phyloP scores from a whole-genome alignment of 164 flowering plant genomes.

The Vitis labrusca region DNA sequence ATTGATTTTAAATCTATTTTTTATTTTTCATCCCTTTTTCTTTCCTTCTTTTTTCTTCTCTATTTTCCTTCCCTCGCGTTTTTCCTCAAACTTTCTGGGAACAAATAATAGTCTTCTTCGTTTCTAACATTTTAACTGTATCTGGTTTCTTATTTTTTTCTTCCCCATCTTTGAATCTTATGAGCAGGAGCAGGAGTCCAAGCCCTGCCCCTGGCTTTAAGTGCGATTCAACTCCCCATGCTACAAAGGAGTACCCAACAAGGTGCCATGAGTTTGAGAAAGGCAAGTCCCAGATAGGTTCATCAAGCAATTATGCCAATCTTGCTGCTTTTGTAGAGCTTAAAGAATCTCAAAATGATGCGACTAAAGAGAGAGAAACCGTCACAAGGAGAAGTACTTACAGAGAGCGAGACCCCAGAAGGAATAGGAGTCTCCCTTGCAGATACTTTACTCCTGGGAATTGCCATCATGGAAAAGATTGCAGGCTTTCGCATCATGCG shows the following conservation, averaged over 20 bases:
- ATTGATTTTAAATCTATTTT: too few species aligned
- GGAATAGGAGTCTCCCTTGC: slow-evolving; percentile 43
- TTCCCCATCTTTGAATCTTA: too few species aligned
- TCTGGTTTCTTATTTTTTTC: too few species aligned
- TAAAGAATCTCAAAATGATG: slow-evolving; percentile 17
- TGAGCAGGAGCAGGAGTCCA: slow-evolving; percentile 37
- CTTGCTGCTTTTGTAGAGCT: slow-evolving; percentile 31
- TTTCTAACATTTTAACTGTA: too few species aligned
- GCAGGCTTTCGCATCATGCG: slow-evolving; percentile 67
- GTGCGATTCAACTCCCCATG: slow-evolving; percentile 34
- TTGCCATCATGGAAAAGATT: slow-evolving; percentile 61
- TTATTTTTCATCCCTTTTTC: too few species aligned
- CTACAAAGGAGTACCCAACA: slow-evolving; percentile 19
- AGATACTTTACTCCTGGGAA: slow-evolving; percentile 64
- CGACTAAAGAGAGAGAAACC: slow-evolving; percentile 34
- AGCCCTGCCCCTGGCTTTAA: slow-evolving; percentile 47
- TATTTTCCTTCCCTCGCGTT: too few species aligned
- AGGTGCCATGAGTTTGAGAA: slow-evolving; percentile 43
- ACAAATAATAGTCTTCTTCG: too few species aligned
- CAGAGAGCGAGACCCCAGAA: slow-evolving; percentile 29
- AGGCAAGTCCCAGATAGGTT: slow-evolving; percentile 54
- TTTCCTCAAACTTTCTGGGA: too few species aligned
- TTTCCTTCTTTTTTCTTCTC: too few species aligned
- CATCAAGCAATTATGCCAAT: slow-evolving; percentile 54
- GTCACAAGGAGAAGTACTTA: slow-evolving; percentile 29